Base-by-base conservation (phyloP, 768 basidiomycete genomes). In the Hygrocybe coccinea region DNA sequence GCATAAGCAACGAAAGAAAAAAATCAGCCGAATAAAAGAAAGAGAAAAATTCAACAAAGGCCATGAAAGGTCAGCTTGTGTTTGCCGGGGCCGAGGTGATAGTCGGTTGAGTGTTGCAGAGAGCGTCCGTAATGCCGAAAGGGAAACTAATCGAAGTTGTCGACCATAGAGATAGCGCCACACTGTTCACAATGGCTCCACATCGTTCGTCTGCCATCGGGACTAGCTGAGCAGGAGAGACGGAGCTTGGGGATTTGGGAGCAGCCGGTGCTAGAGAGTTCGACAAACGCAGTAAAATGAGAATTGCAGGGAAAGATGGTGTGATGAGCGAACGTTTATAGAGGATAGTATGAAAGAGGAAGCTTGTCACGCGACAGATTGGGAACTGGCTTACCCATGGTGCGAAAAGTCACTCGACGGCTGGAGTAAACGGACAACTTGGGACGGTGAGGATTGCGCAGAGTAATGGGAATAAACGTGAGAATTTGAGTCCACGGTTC, bases 101-200 rank as follows among this genome's bases (percentile, higher is more conserved):
- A 8, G 29, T 29, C 29, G 8, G 3, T 29, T 8, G 29, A 29
- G 29, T 8, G 3, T 29, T 3, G 29, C 8, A 8, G 29, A 29
- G 29, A 29, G 29, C 8, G 29, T 29, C 29, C 29, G 8, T 29
- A 29, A n/a, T n/a, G n/a, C 8, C 29, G 29, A 29, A 8, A 29
- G 29, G 29, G 44, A n/a, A 35, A 15, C 22, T 51, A 29, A 15
- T 49, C 48, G 25, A 29, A 49, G 71, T 78, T 78, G 66, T 90
- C 86, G 71, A 91, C 86, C 85, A 90, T 90, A 59, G 88, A 88
- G 69, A 91, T 90, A 56, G 89, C 86, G 70, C 89, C 89, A 68
- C 89, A 91, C 74, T 89, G 79, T 77, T 90, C 89, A 69, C 89
- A 91, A 67, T 87, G 85, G 64, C 84, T 85, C 89, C 89, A 91